These are phyloP conservation scores for Leucogyrophana mollusca DNA, from an alignment of 768 basidiomycete species.

Conservation along the genomic window DNA sequence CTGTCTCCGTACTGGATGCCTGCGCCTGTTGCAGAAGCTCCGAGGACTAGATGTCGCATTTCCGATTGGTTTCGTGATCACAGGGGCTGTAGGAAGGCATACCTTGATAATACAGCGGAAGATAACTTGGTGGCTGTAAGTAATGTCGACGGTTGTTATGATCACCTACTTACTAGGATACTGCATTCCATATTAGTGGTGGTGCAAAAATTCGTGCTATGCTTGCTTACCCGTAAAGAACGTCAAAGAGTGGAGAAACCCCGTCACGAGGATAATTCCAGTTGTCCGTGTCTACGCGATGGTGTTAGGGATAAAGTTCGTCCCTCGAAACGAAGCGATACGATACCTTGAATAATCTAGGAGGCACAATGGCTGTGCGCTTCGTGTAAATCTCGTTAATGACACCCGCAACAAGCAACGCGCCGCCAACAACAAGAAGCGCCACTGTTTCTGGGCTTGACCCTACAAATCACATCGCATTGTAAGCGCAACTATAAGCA, in stretches of 20 bases:
- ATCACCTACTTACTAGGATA: constrained; percentile 20
- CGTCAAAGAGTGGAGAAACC: constrained; percentile 61
- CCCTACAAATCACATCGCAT: constrained; percentile 40
- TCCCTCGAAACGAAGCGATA: background rate
- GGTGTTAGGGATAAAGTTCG: background rate
- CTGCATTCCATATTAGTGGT: constrained; percentile 12
- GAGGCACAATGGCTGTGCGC: constrained; percentile 70
- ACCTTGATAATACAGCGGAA: constrained; percentile 80
- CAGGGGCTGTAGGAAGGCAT: too few relatives aligned
- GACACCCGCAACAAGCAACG: constrained; percentile 47
- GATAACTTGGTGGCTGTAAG: constrained; percentile 37
- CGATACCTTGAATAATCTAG: constrained; percentile 66
- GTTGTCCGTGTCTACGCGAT: constrained; percentile 67
- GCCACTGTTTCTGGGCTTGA: constrained; percentile 56
- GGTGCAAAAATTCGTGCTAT: too few relatives aligned
- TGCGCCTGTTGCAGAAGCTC: constrained; percentile 68
- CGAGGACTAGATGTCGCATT: too few relatives aligned
- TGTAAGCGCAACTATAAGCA: too few relatives aligned
- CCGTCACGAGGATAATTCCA: constrained; percentile 50
- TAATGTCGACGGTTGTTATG: constrained; percentile 1
- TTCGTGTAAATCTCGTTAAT: constrained; percentile 62
- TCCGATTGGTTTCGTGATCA: too few relatives aligned
- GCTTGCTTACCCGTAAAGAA: constrained; percentile 52
- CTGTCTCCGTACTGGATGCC: constrained; percentile 58
- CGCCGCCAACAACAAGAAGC: constrained; percentile 57